These are phyloP conservation scores for Triticum dicoccoides DNA, from an alignment of 176 grass and related monocot genomes.

Conservation along the genomic window DNA sequence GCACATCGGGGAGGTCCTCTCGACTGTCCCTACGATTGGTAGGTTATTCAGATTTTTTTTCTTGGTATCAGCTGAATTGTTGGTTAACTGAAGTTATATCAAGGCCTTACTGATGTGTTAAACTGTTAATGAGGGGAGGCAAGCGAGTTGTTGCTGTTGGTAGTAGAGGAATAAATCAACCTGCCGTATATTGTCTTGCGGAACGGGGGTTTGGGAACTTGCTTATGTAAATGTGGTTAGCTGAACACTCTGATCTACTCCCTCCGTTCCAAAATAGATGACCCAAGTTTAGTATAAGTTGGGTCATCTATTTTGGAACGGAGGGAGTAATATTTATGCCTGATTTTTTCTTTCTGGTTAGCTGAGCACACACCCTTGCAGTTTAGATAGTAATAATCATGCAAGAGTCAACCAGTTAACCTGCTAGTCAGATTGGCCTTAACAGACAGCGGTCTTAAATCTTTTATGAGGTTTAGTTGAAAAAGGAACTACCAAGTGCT, in stretches of 20 bases:
- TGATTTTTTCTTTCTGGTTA: not conserved
- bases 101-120: not conserved
- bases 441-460: not conserved
- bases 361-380: not conserved
- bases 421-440: not conserved
- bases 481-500: not conserved
- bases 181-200: not conserved
- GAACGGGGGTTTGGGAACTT: not conserved
- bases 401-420: not conserved
- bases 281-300: too few relatives aligned
- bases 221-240: not conserved
- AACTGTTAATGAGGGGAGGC: not conserved
- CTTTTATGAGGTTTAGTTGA: not conserved
- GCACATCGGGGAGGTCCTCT: slow-evolving; percentile 82
- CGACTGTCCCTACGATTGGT: slow-evolving; percentile 80
- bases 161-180: not conserved
- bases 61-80: not conserved
- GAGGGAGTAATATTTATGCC: not conserved
- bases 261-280: too few relatives aligned
- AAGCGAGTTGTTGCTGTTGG: not conserved
- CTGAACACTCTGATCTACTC: not conserved
- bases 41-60: not conserved
- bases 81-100: not conserved
- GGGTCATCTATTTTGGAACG: too few relatives aligned
- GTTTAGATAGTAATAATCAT: not conserved